Percentiles rank a stretch among this genome's conserved stretches.
Conservation (phyloP, 371 early-diverging fungal genomes). For the Enteropsectra breve region DNA sequence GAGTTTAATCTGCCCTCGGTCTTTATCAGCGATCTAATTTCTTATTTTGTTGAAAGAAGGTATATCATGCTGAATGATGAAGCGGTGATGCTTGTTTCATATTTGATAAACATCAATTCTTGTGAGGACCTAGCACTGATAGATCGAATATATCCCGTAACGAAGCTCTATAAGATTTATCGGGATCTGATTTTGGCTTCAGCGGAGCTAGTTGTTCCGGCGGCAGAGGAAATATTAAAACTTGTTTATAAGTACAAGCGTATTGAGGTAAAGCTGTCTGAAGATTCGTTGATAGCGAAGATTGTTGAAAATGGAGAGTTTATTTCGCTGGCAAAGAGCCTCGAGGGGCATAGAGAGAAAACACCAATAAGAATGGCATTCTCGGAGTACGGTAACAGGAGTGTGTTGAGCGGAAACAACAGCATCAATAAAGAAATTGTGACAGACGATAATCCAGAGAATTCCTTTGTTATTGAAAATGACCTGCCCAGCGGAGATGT, state of each 20-base stretch:
- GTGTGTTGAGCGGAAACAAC: too few species aligned
- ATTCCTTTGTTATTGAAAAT: too few species aligned
- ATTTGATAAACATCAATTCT: constrained; percentile 18
- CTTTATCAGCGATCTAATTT: constrained; percentile 29
- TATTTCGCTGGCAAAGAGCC: background rate
- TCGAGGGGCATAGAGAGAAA: background rate
- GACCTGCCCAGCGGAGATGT: too few species aligned
- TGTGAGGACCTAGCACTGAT: constrained; percentile 26
- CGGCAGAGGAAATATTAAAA: constrained; percentile 15
- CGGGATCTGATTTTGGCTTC: background rate
- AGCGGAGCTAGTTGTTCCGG: background rate
- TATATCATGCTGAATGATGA: constrained; percentile 38
- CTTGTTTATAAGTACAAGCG: constrained; percentile 31
- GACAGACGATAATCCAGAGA: too few species aligned
- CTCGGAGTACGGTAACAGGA: too few species aligned
- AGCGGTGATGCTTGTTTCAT: constrained; percentile 13
- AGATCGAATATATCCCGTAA: constrained; percentile 48
- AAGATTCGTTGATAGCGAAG: background rate
- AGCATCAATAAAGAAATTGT: too few species aligned
- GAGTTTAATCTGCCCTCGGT: constrained; percentile 16
- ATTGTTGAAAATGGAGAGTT: background rate
- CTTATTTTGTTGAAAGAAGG: constrained; percentile 32
- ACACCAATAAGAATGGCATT: background rate
- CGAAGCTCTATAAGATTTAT: constrained; percentile 35
- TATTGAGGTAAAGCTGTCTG: background rate